phyloP scores from a whole-genome alignment of 2,329 filamentous ascomycete genomes.

The Aspergillus sp. region DNA sequence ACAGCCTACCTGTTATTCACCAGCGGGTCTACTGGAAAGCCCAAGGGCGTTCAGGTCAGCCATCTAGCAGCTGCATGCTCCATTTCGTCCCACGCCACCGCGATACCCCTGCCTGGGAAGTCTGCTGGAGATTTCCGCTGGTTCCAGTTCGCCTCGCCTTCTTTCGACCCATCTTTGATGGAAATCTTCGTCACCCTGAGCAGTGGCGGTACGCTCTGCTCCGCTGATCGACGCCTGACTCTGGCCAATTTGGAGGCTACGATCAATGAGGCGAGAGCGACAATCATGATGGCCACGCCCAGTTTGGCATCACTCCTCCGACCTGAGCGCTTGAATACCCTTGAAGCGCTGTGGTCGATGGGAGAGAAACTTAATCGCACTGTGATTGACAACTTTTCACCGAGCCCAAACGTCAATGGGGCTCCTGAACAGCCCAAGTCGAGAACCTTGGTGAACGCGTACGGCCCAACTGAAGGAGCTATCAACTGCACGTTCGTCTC shows the following conservation, averaged over 20 bases:
- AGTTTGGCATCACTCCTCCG: conserved; percentile 38
- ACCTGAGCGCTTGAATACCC: conserved; percentile 24
- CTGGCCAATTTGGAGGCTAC: conserved; percentile 29
- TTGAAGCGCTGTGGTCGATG: conserved; percentile 34
- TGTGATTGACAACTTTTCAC: conserved; percentile 33
- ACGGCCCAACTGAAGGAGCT: conserved; percentile 36
- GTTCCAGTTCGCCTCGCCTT: conserved; percentile 40
- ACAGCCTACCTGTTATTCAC: conserved; percentile 37
- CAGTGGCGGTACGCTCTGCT: conserved; percentile 37
- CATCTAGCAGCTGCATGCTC: conserved; percentile 34
- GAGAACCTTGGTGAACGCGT: conserved; percentile 31
- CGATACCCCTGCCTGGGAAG: conserved; percentile 24
- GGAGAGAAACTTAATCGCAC: conserved; percentile 36
- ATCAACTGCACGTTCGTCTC: conserved; percentile 29
- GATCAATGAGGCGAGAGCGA: conserved; percentile 31
- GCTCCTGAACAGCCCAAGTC: background rate
- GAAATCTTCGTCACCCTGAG: conserved; percentile 33
- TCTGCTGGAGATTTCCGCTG: conserved; percentile 29
- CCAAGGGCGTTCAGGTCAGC: conserved; percentile 34
- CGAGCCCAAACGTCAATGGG: background rate
- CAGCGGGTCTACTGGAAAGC: conserved; percentile 36
- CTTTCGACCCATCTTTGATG: conserved; percentile 34
- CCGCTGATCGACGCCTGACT: conserved; percentile 29
- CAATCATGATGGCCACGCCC: conserved; percentile 41
- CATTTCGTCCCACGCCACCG: conserved; percentile 28